A percentile compares a stretch with the other conserved stretches of the same genome.
Conservation (phyloP, 371 early-diverging fungal species). For the Mucor plumbeus region DNA sequence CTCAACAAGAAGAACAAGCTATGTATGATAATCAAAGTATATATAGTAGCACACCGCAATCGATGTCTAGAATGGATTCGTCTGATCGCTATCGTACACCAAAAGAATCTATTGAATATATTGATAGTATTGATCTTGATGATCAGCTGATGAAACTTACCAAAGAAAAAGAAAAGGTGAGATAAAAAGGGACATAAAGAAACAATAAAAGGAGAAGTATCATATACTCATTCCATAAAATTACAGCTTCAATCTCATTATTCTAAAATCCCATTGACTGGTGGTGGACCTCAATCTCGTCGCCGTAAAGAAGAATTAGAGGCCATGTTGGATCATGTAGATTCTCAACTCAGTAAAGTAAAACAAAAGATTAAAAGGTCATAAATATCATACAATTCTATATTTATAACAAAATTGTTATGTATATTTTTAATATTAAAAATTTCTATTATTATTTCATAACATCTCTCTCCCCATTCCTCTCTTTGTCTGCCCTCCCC, state of each 20-base stretch:
- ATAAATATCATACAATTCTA: slow-evolving; percentile 5
- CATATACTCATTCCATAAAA: background rate
- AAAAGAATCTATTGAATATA: slow-evolving; percentile 3
- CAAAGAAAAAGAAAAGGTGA: slow-evolving; percentile 37
- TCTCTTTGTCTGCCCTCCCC: background rate
- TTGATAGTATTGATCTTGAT: slow-evolving; percentile 26
- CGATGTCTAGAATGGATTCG: slow-evolving; percentile 1
- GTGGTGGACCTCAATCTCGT: slow-evolving; percentile 55
- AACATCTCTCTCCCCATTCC: too few species aligned
- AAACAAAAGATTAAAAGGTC: slow-evolving; percentile 40
- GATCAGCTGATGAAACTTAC: slow-evolving; percentile 29
- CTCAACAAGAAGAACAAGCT: background rate
- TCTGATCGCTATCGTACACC: slow-evolving; percentile 5
- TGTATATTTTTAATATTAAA: background rate
- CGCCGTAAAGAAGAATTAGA: slow-evolving; percentile 59
- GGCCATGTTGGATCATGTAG: slow-evolving; percentile 57
- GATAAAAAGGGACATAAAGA: background rate
- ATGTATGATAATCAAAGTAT: background rate
- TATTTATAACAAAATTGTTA: background rate
- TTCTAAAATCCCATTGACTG: slow-evolving; percentile 57
- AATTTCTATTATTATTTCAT: background rate
- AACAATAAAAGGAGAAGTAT: background rate
- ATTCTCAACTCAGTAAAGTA: slow-evolving; percentile 57
- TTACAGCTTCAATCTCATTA: slow-evolving; percentile 55
- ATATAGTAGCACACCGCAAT: slow-evolving; percentile 2